Evolutionary conservation across 257 asterid species (phyloP), one percentile per base, ranked within the genome.

Genomic region (Solanum peruvianum): DNA sequence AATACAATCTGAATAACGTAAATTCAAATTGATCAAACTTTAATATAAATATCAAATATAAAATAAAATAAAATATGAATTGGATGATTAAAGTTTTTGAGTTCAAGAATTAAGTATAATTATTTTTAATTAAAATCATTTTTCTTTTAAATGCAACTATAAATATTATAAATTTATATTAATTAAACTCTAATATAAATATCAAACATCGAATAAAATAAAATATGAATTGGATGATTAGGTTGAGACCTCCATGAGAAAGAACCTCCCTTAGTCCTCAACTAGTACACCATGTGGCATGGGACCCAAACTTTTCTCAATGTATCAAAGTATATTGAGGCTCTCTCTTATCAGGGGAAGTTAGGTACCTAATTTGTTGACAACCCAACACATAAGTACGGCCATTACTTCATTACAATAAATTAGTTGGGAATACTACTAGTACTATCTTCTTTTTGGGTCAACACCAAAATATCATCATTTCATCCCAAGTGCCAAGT

Each of bases 291-390:
- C 14, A 27, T 73, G 11, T 76, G 64, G 25, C 31, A 12, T 45
- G 64, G n/a, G 3, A 20, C 83, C 64, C 39, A 27, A 27, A 16
- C 4, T 56, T 56, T 56, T 56, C 64, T 56, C 64, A 25, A 56
- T 56, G 11, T n/a, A 62, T n/a, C 15, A 62, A 37, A 83, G 85
- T 7, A 42, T 15, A 42, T 15, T 13, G 62, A 90, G 92, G 93
- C 89, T 93, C 95, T 92, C 89, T 93, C 95, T 92, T 93, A 93
- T 92, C 94, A 91, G 89, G 91, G 91, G 69, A 78, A 89, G 93
- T 92, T 85, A 12, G 39, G 78, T 86, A 86, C 82, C 25, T 56
- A 56, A 69, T 11, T 23, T 87, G 37, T 73, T 39, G 85, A 33
- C 75, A 73, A 73, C 75, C 82, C 90, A 52, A 83, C 20, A 58